Evolutionary conservation across 1,284 basidiomycete genomes (phyloP).

Genomic region (Athelia psychrophila): DNA sequence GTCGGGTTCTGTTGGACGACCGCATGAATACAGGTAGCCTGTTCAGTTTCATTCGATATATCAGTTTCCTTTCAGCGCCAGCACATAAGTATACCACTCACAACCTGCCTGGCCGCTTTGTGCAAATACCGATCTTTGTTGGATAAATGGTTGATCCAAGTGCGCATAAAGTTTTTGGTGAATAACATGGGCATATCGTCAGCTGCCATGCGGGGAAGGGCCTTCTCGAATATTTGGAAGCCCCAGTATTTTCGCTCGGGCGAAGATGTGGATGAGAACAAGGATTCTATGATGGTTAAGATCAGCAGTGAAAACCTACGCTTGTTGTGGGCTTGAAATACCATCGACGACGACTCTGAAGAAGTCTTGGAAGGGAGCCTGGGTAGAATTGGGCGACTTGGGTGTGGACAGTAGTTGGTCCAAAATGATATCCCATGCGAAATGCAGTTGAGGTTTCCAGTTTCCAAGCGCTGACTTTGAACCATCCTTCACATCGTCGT

Average conservation of each 20-base stretch:
- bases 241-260: slow-evolving; percentile 94
- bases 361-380: slow-evolving; percentile 85
- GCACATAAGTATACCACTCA: slow-evolving; percentile 32
- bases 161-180: slow-evolving; percentile 94
- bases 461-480: slow-evolving; percentile 52
- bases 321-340: slow-evolving; percentile 29
- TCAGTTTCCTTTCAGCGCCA: background rate
- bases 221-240: slow-evolving; percentile 87
- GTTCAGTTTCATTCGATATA: background rate
- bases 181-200: slow-evolving; percentile 83
- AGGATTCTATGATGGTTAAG: slow-evolving; percentile 62
- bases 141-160: slow-evolving; percentile 94
- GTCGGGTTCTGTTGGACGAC: slow-evolving; percentile 78
- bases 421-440: slow-evolving; percentile 87
- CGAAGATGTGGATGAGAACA: slow-evolving; percentile 85
- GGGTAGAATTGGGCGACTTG: slow-evolving; percentile 32
- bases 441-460: slow-evolving; percentile 93
- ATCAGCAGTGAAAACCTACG: slow-evolving; percentile 7
- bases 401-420: slow-evolving; percentile 65
- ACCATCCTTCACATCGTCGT: slow-evolving; percentile 43
- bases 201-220: slow-evolving; percentile 67
- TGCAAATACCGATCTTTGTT: slow-evolving; percentile 87
- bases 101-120: slow-evolving; percentile 82
- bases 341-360: slow-evolving; percentile 91
- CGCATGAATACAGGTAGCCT: slow-evolving; percentile 76